Conservation (phyloP, 768 basidiomycete genomes). For the Collybia sp. region DNA sequence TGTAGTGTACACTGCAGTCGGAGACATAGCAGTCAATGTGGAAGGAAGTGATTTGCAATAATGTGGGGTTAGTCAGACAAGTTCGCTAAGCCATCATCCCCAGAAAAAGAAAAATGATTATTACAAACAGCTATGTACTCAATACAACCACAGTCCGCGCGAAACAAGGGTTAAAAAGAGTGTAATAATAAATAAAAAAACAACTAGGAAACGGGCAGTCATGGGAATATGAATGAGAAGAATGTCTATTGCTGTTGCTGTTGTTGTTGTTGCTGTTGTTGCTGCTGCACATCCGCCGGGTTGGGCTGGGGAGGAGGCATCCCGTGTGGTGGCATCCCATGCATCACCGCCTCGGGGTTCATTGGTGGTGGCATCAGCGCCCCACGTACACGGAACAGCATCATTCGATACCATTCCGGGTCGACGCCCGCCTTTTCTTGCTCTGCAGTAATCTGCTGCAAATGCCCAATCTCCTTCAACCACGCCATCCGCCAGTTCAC, state of each 20-base stretch:
- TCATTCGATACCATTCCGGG: slow-evolving; percentile 83
- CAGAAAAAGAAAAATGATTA: background rate
- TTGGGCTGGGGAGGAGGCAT: slow-evolving; percentile 34
- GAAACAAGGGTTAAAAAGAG: no score
- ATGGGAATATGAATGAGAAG: background rate
- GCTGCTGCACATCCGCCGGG: slow-evolving; percentile 34
- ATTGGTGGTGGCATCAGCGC: slow-evolving; percentile 61
- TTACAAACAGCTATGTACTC: background rate
- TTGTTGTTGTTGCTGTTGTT: slow-evolving; percentile 25
- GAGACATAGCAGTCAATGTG: slow-evolving; percentile 43
- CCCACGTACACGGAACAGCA: slow-evolving; percentile 73
- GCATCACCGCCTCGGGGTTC: slow-evolving; percentile 45
- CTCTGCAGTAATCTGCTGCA: slow-evolving; percentile 73
- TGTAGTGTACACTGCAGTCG: slow-evolving; percentile 45
- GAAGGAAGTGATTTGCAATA: background rate
- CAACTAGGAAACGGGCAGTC: background rate
- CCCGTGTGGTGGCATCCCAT: slow-evolving; percentile 35
- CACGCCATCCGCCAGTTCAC: slow-evolving; percentile 78
- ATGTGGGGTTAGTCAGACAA: no score
- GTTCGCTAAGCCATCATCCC: no score
- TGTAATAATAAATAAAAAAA: background rate
- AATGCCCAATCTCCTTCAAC: slow-evolving; percentile 73
- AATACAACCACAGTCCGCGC: background rate
- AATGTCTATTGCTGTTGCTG: slow-evolving; percentile 17
- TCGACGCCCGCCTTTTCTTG: slow-evolving; percentile 81